phyloP scores from a whole-genome alignment of 805 yeast genomes.

The Suhomyces vadensis region DNA sequence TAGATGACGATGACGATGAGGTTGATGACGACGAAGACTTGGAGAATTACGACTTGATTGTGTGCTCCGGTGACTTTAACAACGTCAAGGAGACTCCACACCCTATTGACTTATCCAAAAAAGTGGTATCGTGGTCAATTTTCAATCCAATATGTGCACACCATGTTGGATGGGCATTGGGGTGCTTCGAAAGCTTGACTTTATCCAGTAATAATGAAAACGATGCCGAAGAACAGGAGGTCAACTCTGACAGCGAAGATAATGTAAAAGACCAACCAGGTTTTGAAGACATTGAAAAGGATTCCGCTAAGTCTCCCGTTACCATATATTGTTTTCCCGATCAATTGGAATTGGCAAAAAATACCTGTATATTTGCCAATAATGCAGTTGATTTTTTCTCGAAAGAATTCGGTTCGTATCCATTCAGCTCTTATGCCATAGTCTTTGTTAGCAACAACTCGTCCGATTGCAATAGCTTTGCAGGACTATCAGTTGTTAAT shows the following conservation, averaged over 20 bases:
- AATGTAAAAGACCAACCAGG: conserved; percentile 9
- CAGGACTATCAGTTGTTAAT: conserved; percentile 66
- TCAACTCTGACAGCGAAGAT: conserved; percentile 21
- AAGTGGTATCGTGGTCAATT: conserved; percentile 68
- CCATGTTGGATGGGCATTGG: conserved; percentile 93
- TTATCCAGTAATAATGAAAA: conserved; percentile 39
- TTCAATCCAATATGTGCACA: conserved; percentile 90
- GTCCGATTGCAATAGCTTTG: conserved; percentile 56
- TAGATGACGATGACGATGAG: conserved; percentile 37
- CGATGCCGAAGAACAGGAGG: conserved; percentile 34
- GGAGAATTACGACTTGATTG: conserved; percentile 52
- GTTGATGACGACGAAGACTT: conserved; percentile 48
- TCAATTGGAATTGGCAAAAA: conserved; percentile 53
- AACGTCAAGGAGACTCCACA: conserved; percentile 73
- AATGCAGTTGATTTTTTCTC: conserved; percentile 81
- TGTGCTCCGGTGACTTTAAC: conserved; percentile 69
- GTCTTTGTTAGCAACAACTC: conserved; percentile 67
- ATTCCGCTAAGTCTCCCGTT: conserved; percentile 36
- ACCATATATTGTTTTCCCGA: conserved; percentile 66
- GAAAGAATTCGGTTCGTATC: conserved; percentile 89
- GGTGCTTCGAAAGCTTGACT: conserved; percentile 72
- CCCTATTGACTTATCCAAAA: conserved; percentile 71
- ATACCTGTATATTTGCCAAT: conserved; percentile 74
- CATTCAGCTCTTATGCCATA: conserved; percentile 78
- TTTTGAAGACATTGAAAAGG: conserved; percentile 31